phyloP scores from a whole-genome alignment of 192 early-diverging fungal genomes.

The Coemansia sp. region DNA sequence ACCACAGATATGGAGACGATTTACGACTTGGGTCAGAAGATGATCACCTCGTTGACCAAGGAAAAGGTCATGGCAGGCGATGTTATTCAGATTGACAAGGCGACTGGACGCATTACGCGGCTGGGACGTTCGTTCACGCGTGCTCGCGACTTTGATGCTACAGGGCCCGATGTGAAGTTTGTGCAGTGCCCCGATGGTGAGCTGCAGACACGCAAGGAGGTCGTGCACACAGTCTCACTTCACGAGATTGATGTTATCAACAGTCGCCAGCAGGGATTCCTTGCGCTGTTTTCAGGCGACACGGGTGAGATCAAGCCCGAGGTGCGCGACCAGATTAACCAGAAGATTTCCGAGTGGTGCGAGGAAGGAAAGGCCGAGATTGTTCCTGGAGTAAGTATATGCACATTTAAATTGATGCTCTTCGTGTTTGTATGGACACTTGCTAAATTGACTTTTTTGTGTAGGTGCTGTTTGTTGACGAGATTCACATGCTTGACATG shows the following conservation, averaged over 20 bases:
- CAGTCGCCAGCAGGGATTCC: slow-evolving; percentile 92
- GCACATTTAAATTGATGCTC: background rate
- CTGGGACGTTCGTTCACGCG: slow-evolving; percentile 95
- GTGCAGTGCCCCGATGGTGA: slow-evolving; percentile 99
- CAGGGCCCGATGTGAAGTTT: slow-evolving; percentile 95
- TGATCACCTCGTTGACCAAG: slow-evolving; percentile 96
- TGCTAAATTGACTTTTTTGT: background rate
- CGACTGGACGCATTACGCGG: slow-evolving; percentile 91
- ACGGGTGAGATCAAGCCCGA: slow-evolving; percentile 98
- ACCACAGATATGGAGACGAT: slow-evolving; percentile 99
- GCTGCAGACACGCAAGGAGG: slow-evolving; percentile 94
- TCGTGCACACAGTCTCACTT: slow-evolving; percentile 96
- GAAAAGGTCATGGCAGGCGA: slow-evolving; percentile 97
- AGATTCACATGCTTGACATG: slow-evolving; percentile 99
- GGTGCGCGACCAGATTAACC: slow-evolving; percentile 97
- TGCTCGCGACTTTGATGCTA: slow-evolving; percentile 97
- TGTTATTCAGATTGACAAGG: slow-evolving; percentile 98
- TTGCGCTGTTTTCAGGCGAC: slow-evolving; percentile 96
- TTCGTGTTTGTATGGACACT: background rate
- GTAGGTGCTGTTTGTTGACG: slow-evolving; percentile 91
- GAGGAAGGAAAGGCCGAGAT: slow-evolving; percentile 99
- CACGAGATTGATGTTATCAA: slow-evolving; percentile 99
- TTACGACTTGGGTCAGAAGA: slow-evolving; percentile 97
- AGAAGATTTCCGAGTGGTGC: slow-evolving; percentile 93
- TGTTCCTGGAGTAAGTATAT: slow-evolving; percentile 76